These are phyloP conservation scores for Cornus suecica DNA, from an alignment of 148 eudicot genomes.

Conservation along the genomic window DNA sequence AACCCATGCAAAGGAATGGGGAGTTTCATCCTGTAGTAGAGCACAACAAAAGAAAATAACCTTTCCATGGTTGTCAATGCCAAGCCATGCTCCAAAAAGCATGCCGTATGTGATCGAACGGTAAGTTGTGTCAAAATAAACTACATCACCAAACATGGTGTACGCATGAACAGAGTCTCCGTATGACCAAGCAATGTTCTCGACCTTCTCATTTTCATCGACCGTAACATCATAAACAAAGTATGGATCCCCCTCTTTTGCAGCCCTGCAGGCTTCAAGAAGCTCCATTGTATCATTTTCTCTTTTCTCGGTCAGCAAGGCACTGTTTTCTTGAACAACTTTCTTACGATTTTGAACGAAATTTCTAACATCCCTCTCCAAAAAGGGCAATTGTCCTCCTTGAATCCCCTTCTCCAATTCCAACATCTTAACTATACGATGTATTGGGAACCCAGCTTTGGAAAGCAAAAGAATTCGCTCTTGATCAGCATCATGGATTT, in stretches of 20 bases:
- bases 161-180: constrained; percentile 26
- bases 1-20: constrained; percentile 27
- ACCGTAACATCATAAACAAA: constrained; percentile 33
- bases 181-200: constrained; percentile 34
- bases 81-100: constrained; percentile 35
- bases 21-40: constrained; percentile 33
- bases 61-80: constrained; percentile 36
- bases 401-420: constrained; percentile 30
- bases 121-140: constrained; percentile 33
- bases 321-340: constrained; percentile 25
- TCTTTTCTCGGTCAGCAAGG: constrained; percentile 24
- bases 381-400: constrained; percentile 35
- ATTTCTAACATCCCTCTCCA: constrained; percentile 39
- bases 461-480: constrained; percentile 39
- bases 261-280: constrained; percentile 34
- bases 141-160: constrained; percentile 36
- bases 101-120: constrained; percentile 25
- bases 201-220: constrained; percentile 32
- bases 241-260: constrained; percentile 36
- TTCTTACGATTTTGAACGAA: constrained; percentile 32
- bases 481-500: constrained; percentile 33
- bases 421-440: constrained; percentile 32
- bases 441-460: constrained; percentile 39
- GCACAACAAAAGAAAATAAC: constrained; percentile 33
- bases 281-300: constrained; percentile 20